Base-by-base conservation (phyloP, 2,329 filamentous ascomycete genomes). In the Periconia sp. region DNA sequence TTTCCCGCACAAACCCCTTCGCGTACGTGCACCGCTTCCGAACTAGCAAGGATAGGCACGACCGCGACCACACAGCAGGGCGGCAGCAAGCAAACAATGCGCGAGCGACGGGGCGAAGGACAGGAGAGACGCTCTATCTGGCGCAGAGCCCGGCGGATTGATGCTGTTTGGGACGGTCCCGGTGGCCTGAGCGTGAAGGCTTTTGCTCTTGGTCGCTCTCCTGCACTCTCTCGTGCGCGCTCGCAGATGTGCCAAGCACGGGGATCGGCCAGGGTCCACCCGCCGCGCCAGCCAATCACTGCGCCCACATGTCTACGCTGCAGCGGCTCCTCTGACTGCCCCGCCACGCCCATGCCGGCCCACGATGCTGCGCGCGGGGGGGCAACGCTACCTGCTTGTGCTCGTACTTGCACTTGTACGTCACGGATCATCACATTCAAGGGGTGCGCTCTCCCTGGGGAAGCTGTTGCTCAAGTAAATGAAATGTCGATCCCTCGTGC, bases 101-200 rank as follows among this genome's bases (percentile, higher is more conserved):
- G 23, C 15, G 24, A 31, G 8, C 21, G 16, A 41, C 28, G 30
- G 30, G 31, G 34, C 22, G 21, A 37, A 15, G 15, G 40, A 37
- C 24, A 26, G 40, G 17, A 22, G 25, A 8, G 12, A 11, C 23
- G 9, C 32, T 11, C 9, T n/a, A 22, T 35, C n/a, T 30, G 28
- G 28, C 19, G 11, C 32, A 7, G 17, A 22, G 32, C 32, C 39
- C 30, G 17, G 22, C 30, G 36, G n/a, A 34, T 24, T 13, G 22
- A 15, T 25, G 29, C 21, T 28, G 4, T 17, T 21, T 33, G 24
- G 37, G 17, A 23, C 37, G 30, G 38, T 25, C 13, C 18, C 17
- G 12, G 40, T 42, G 40, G 41, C 26, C 41, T 44, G 41, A 44
- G 41, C 41, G 40, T 33, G 29, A 31, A 28, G 19, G 32, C 39